Evolutionary conservation across 257 asterid genomes (phyloP), one percentile per base, ranked within the genome.

Genomic region (Gentiana macrophylla): DNA sequence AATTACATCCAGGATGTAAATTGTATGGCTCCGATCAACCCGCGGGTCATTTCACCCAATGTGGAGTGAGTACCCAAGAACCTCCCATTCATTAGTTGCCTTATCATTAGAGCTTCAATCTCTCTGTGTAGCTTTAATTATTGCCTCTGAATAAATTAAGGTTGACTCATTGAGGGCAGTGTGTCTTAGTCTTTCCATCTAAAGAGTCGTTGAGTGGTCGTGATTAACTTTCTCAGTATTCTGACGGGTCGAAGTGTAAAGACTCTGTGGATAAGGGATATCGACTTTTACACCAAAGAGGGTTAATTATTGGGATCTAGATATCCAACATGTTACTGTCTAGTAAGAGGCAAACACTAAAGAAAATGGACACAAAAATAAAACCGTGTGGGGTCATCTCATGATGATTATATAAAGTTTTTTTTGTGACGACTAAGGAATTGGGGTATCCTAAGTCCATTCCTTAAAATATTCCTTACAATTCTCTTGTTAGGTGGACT

Each of bases 381-480:
- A 12, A 62, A 33, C 53, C 67, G 67, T 3, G 67, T 62, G 60
- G 66, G 67, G 3, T 55, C 7, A 6, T 2, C n/a, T 2, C 8
- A 34, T 36, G 33, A 3, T 12, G 9, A 41, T 41, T 41, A 41
- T 5, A 41, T 34, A 35, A 59, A 48, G 49, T 12, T 49, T 15
- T 37, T 9, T n/a, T 47, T 37, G 35, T 9, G 44, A n/a, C n/a
- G 0, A 9, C 1, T 6, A 12, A 0, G 12, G 49, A 64, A 50
- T 13, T 49, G 57, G 49, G 60, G 70, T 64, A 59, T 50, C 71
- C 62, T 35, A 59, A 60, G 64, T 62, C 63, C 59, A 35, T 33
- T 46, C 9, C 46, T 45, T 12, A 12, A 15, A n/a, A 13, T 8
- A 2, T 44, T 36, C 15, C 8, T 10, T 7, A 8, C 43, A 0